These are phyloP conservation scores for Phyllosticta capitalensis DNA, from an alignment of 2,329 filamentous ascomycete species.

Conservation along the genomic window DNA sequence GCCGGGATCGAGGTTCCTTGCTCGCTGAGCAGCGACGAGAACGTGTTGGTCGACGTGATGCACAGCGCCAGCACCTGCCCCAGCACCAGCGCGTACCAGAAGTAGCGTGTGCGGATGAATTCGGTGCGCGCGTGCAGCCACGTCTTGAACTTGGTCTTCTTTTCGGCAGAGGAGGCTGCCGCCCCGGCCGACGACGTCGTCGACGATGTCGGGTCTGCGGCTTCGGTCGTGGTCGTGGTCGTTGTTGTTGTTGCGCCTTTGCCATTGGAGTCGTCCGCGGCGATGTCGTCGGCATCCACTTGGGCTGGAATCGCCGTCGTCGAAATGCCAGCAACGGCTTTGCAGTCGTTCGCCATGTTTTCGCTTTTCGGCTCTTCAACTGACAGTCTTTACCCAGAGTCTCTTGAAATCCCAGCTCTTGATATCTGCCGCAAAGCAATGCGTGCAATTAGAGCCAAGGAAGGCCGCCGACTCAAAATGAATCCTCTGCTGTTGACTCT, in stretches of 20 bases:
- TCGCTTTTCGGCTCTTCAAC: not conserved
- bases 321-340: not conserved
- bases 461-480: too few relatives aligned
- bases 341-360: not conserved
- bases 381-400: not conserved
- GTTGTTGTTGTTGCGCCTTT: not conserved
- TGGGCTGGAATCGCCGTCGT: not conserved
- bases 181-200: not conserved
- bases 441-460: too few relatives aligned
- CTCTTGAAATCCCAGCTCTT: not conserved
- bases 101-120: constrained; percentile 11
- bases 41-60: constrained; percentile 88
- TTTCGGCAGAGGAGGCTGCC: not conserved
- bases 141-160: not conserved
- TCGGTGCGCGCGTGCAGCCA: constrained; percentile 2
- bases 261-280: not conserved
- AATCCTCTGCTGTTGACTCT: too few relatives aligned
- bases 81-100: constrained; percentile 12
- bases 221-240: not conserved
- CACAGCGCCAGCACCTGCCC: constrained; percentile 72
- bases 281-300: not conserved
- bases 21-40: constrained; percentile 62
- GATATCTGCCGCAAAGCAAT: not conserved
- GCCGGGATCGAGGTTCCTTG: constrained; percentile 72
- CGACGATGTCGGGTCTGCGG: not conserved